phyloP scores from a whole-genome alignment of 495 filamentous ascomycete genomes.

The Terfezia boudieri region DNA sequence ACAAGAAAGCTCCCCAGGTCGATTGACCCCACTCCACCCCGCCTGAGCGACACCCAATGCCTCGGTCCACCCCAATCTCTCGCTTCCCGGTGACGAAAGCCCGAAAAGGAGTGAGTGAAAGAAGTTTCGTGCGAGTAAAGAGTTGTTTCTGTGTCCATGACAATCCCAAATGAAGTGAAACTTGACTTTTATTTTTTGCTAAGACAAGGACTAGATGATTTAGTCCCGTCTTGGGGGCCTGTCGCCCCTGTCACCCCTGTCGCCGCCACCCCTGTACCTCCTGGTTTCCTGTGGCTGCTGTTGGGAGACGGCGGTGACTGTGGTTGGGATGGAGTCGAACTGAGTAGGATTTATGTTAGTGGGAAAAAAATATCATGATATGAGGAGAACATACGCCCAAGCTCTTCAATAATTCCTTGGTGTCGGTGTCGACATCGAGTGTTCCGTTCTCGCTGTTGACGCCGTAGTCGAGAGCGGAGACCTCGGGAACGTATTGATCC shows the following conservation, averaged over 20 bases:
- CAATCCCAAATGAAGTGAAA: not conserved
- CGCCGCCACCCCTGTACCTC: constrained; percentile 8
- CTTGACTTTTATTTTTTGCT: not conserved
- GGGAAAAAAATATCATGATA: not conserved
- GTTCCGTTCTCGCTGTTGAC: constrained; percentile 74
- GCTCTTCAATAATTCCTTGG: constrained; percentile 95
- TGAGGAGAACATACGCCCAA: constrained; percentile 55
- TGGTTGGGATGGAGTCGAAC: constrained; percentile 96
- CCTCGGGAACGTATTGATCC: constrained; percentile 98
- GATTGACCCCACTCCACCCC: not conserved
- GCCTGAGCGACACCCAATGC: not conserved
- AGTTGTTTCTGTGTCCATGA: not conserved
- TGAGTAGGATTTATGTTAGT: constrained; percentile 20
- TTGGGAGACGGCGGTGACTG: constrained; percentile 70
- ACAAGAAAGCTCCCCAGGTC: not conserved
- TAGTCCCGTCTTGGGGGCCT: not conserved
- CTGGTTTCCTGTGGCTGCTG: constrained; percentile 35
- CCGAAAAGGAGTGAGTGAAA: not conserved
- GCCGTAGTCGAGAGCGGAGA: constrained; percentile 93
- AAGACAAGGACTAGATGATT: not conserved
- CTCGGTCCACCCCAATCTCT: not conserved
- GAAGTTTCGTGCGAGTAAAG: not conserved
- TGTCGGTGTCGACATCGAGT: constrained; percentile 87
- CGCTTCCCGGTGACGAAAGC: not conserved
- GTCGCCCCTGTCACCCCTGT: constrained; percentile 6